Evolutionary conservation across 2,329 filamentous ascomycete species (phyloP).

Genomic region (Neurospora sp.): DNA sequence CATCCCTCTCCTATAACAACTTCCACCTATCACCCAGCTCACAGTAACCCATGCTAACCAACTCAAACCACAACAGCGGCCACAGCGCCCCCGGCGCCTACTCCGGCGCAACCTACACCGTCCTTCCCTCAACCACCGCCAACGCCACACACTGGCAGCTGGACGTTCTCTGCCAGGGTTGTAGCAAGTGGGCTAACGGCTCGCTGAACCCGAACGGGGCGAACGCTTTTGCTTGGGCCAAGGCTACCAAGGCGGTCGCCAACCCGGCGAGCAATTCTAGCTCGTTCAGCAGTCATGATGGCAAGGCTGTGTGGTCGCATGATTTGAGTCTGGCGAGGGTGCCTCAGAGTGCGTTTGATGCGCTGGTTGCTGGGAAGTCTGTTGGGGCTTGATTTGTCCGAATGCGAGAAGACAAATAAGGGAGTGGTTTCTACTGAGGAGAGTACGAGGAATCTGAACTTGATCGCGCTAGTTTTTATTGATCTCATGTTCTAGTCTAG

Average conservation of each 20-base stretch:
- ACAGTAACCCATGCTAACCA: neutral
- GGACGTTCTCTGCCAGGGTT: constrained; percentile 20
- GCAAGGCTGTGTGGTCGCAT: constrained; percentile 14
- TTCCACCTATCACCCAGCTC: neutral
- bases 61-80: constrained; percentile 1
- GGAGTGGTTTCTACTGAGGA: neutral
- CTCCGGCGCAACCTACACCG: constrained; percentile 14
- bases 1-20: neutral
- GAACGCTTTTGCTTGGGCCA: constrained; percentile 19
- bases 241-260: constrained; percentile 9
- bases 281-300: constrained; percentile 15
- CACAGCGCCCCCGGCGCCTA: constrained; percentile 13
- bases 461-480: neutral
- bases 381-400: neutral
- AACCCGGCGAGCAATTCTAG: constrained; percentile 19
- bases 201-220: constrained; percentile 17
- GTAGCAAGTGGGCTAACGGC: constrained; percentile 17
- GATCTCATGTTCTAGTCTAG: neutral
- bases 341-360: constrained; percentile 18
- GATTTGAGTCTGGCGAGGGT: constrained; percentile 15
- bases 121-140: constrained; percentile 13
- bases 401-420: neutral
- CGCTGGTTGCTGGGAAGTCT: constrained; percentile 5
- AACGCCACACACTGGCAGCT: constrained; percentile 23
- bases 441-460: neutral